phyloP scores from a whole-genome alignment of 2,329 filamentous ascomycete species.

The Colletotrichum caudatum region DNA sequence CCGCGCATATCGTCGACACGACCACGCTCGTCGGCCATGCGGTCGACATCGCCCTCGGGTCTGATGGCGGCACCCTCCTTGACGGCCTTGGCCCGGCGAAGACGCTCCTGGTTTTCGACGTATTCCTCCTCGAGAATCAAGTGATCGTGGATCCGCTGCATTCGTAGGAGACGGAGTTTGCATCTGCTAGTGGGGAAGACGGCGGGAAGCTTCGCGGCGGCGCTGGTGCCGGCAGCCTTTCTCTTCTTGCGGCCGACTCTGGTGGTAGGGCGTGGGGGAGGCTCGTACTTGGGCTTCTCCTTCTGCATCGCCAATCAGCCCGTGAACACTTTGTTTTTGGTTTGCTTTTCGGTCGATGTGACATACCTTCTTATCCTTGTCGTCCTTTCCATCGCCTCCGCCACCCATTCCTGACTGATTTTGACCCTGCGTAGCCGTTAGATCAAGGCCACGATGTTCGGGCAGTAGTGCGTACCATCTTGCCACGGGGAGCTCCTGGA shows the following conservation, averaged over 20 bases:
- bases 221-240: conserved; percentile 92
- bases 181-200: conserved; percentile 96
- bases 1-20: conserved; percentile 98
- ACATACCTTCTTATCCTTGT: conserved; percentile 92
- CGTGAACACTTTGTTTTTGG: neutral
- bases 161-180: conserved; percentile 95
- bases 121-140: conserved; percentile 97
- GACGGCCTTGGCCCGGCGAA: conserved; percentile 89
- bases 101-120: conserved; percentile 97
- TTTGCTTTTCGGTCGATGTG: conserved; percentile 10
- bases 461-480: conserved; percentile 46
- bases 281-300: conserved; percentile 99
- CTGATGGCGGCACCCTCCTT: conserved; percentile 78
- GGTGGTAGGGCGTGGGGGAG: conserved; percentile 94
- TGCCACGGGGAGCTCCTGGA: conserved; percentile 40
- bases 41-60: conserved; percentile 78
- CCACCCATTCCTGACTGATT: conserved; percentile 89
- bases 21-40: conserved; percentile 93
- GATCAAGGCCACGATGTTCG: conserved; percentile 12
- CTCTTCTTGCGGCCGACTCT: conserved; percentile 99
- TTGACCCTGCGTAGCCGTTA: conserved; percentile 71
- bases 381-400: conserved; percentile 81
- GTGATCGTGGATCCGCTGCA: conserved; percentile 99
- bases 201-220: conserved; percentile 92
- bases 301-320: conserved; percentile 70